phyloP scores from a whole-genome alignment of 371 early-diverging fungal species.

The Actinomortierella ambigua region DNA sequence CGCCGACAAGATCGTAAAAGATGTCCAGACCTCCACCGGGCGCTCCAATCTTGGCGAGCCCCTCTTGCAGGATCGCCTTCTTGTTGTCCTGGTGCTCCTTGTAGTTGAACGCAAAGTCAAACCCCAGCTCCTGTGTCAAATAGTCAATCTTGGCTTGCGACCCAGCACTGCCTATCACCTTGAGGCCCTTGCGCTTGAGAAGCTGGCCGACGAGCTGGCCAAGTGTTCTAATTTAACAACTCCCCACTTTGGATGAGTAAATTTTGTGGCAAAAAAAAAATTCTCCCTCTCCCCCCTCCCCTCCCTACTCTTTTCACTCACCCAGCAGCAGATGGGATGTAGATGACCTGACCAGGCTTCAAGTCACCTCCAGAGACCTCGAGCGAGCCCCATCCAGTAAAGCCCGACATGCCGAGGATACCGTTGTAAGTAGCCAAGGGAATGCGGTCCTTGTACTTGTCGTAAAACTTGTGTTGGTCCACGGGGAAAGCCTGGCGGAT shows the following conservation, averaged over 20 bases:
- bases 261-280: too few species aligned
- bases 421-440: constrained; percentile 12
- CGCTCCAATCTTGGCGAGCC: not conserved
- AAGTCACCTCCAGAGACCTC: constrained; percentile 49
- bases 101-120: constrained; percentile 72
- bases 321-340: constrained; percentile 53
- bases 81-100: constrained; percentile 52
- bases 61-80: constrained; percentile 28
- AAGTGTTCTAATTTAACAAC: constrained; percentile 54
- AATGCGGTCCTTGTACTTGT: too few species aligned
- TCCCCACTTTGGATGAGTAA: too few species aligned
- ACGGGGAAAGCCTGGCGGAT: too few species aligned
- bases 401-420: constrained; percentile 56
- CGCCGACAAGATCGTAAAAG: constrained; percentile 69
- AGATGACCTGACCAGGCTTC: constrained; percentile 62
- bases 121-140: constrained; percentile 51
- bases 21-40: constrained; percentile 58
- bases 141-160: constrained; percentile 63
- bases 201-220: constrained; percentile 65
- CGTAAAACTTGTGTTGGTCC: too few species aligned
- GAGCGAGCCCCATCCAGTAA: constrained; percentile 3
- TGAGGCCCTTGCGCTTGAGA: constrained; percentile 52
- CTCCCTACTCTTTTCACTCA: not conserved
- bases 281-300: too few species aligned
- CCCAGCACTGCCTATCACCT: constrained; percentile 66